Evolutionary conservation across 352 stramenopile species (phyloP).

Genomic region (Phytophthora pisi): DNA sequence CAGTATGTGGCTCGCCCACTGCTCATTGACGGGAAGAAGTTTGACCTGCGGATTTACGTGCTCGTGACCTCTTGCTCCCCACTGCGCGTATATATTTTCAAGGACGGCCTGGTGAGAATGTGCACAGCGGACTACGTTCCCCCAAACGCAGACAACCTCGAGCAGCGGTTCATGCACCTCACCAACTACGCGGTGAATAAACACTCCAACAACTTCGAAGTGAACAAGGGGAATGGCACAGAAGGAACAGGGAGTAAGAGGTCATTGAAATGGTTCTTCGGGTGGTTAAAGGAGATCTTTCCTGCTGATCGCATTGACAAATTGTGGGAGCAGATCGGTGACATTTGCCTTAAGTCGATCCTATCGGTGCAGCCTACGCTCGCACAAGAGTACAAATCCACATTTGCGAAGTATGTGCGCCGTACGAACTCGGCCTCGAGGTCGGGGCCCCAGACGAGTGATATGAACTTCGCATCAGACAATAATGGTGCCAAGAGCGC

Average conservation of each 20-base stretch:
- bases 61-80: slow-evolving; percentile 87
- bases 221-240: slow-evolving; percentile 66
- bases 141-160: slow-evolving; percentile 84
- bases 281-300: slow-evolving; percentile 81
- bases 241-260: slow-evolving; percentile 87
- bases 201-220: slow-evolving; percentile 85
- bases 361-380: slow-evolving; percentile 93
- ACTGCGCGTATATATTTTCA: slow-evolving; percentile 91
- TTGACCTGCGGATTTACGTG: slow-evolving; percentile 94
- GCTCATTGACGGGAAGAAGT: slow-evolving; percentile 91
- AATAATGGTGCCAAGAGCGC: slow-evolving; percentile 10
- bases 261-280: slow-evolving; percentile 92
- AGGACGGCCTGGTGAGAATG: slow-evolving; percentile 91
- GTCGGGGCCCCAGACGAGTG: slow-evolving; percentile 9
- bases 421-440: slow-evolving; percentile 53
- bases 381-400: slow-evolving; percentile 92
- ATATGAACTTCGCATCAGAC: slow-evolving; percentile 8
- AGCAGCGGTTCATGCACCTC: slow-evolving; percentile 91
- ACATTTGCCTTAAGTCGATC: slow-evolving; percentile 95
- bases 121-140: slow-evolving; percentile 89
- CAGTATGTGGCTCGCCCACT: slow-evolving; percentile 84
- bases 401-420: slow-evolving; percentile 84
- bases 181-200: slow-evolving; percentile 95
- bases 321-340: slow-evolving; percentile 93
- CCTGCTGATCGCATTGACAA: slow-evolving; percentile 65